Percentiles rank a stretch among this genome's conserved stretches.
Evolutionary conservation across 2,329 filamentous ascomycete species (phyloP).

Genomic region (Biscogniauxia marginata): DNA sequence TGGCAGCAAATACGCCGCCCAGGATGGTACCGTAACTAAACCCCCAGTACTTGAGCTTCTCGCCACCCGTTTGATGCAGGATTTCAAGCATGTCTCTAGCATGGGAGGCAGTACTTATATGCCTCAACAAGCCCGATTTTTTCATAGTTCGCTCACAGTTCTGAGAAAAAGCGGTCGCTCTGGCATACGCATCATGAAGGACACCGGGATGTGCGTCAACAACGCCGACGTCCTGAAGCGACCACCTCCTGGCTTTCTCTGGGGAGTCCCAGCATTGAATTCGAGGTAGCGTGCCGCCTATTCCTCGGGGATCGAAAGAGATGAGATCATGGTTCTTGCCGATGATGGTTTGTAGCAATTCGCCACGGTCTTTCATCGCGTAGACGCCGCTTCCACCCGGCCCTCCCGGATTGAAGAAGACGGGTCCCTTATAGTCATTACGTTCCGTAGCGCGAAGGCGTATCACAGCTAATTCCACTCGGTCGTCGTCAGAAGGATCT

Average conservation of each 20-base stretch:
- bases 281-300: conserved; percentile 49
- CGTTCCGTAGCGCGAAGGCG: conserved; percentile 34
- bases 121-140: conserved; percentile 36
- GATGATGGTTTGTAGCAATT: conserved; percentile 42
- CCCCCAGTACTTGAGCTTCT: conserved; percentile 51
- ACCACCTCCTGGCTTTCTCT: conserved; percentile 44
- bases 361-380: conserved; percentile 32
- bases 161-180: conserved; percentile 41
- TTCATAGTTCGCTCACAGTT: conserved; percentile 42
- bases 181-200: conserved; percentile 44
- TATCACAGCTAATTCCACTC: conserved; percentile 38
- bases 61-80: conserved; percentile 39
- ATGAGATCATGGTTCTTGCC: conserved; percentile 45
- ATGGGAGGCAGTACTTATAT: conserved; percentile 44
- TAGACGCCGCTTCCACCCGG: conserved; percentile 49
- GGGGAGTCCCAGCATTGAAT: conserved; percentile 50
- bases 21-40: conserved; percentile 55
- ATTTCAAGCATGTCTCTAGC: conserved; percentile 50
- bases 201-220: conserved; percentile 47
- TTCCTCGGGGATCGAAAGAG: conserved; percentile 50
- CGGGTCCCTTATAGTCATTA: conserved; percentile 31
- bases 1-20: conserved; percentile 50
- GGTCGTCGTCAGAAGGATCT: conserved; percentile 32
- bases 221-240: conserved; percentile 42
- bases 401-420: conserved; percentile 43